Percentiles rank a stretch among this genome's conserved stretches.
These are phyloP conservation scores for Irpex sp. DNA, from an alignment of 1,284 basidiomycete species.

Conservation along the genomic window DNA sequence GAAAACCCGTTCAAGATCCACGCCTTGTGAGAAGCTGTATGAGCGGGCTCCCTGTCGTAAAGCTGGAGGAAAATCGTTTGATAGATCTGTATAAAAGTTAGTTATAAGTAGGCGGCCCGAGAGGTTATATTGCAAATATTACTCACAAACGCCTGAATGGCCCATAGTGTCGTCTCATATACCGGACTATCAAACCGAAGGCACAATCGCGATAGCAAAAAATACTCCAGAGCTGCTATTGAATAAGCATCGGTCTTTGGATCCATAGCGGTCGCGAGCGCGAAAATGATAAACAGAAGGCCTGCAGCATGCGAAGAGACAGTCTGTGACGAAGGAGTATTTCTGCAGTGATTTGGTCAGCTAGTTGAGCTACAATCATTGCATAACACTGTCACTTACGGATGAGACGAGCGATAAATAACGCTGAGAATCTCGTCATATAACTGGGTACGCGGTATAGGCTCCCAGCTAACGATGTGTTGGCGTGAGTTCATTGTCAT, in stretches of 20 bases:
- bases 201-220: conserved; percentile 48
- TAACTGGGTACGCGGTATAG: conserved; percentile 32
- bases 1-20: conserved; percentile 59
- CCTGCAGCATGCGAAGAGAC: conserved; percentile 41
- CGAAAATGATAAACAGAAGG: conserved; percentile 50
- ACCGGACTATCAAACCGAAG: conserved; percentile 44
- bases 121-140: neutral
- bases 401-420: conserved; percentile 37
- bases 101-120: neutral
- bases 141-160: conserved; percentile 51
- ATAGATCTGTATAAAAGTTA: conserved; percentile 39
- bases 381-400: neutral
- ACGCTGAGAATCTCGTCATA: conserved; percentile 45
- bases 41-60: conserved; percentile 41
- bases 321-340: neutral
- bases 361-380: neutral
- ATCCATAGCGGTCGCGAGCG: conserved; percentile 44
- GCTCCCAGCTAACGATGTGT: conserved; percentile 22
- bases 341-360: neutral
- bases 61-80: conserved; percentile 56
- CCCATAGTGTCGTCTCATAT: conserved; percentile 44
- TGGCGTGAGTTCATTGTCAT: neutral
- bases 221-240: conserved; percentile 55
- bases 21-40: conserved; percentile 41
- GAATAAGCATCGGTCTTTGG: conserved; percentile 36